Evolutionary conservation across 1,139 yeast genomes (phyloP), one percentile per base, ranked within the genome.

Genomic region (Hemisphaericaspora subhashii): DNA sequence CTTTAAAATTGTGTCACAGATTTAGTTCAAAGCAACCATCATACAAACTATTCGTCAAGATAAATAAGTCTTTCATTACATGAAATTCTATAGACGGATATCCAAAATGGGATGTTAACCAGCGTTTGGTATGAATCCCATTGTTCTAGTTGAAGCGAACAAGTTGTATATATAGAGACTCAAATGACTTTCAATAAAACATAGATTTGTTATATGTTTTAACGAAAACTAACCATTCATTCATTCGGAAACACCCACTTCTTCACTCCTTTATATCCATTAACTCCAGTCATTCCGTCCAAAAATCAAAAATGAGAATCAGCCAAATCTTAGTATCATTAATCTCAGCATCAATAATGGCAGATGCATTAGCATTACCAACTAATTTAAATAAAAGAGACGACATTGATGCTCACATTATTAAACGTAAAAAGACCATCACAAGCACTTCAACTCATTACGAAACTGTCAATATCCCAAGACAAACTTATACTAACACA

Each of bases 371-470:
- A 27, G 68, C 65, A 35, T 63, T 66, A 35, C 68, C 72, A 18
- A 45, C 58, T 21, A 58, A 45, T 24, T 47, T 44, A 25, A 38
- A 42, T 16, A 48, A 48, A 33, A 44, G 44, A 26, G 48, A 50
- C 31, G 44, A 45, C n/a, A n/a, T n/a, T 32, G 66, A 53, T 40
- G 60, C 57, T 4, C 68, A 66, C 21, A 50, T 66, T 27, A 67
- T 69, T 35, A 63, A 62, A 31, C 51, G 69, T 40, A 62, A 65
- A 43, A 63, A 63, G 10, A 70, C 75, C 3, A 65, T 68, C 17
- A 64, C 66, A 40, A 55, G 61, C 33, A 48, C 57, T 15, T 53
- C 61, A 24, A 70, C 76, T 13, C 62, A 64, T 45, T 52, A 55
- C 36, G 57, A 62, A 30, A 56, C 64, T 15, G 71, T 68, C 8